Conservation (phyloP, 345 rosid species). For the Nephelium lappaceum region DNA sequence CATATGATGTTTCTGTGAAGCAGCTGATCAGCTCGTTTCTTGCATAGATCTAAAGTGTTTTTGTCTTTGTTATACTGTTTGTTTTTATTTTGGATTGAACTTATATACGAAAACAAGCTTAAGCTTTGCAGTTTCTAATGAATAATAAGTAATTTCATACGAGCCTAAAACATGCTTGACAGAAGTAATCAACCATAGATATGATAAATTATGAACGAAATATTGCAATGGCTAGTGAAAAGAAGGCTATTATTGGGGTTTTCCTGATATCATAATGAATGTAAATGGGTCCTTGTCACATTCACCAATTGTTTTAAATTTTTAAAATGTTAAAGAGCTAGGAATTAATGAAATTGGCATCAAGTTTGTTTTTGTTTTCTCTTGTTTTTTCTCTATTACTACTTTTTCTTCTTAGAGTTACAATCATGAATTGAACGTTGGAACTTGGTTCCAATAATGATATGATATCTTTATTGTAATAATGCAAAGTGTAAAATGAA, state of each 20-base stretch:
- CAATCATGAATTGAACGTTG: conserved; percentile 43
- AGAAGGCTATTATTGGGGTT: conserved; percentile 11
- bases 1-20: not conserved
- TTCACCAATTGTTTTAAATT: not conserved
- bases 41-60: not conserved
- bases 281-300: conserved; percentile 3
- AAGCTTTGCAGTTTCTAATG: not conserved
- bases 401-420: conserved; percentile 4
- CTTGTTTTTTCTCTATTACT: not conserved
- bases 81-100: not conserved
- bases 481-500: conserved; percentile 41
- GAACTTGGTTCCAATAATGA: conserved; percentile 65
- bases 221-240: not conserved
- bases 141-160: not conserved
- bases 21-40: not conserved
- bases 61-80: too few relatives aligned
- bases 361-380: not conserved
- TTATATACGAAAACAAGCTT: not conserved
- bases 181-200: not conserved
- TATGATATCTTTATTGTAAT: conserved; percentile 45
- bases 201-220: not conserved
- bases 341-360: not conserved
- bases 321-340: not conserved
- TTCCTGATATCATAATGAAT: not conserved
- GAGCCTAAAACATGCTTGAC: not conserved